Evolutionary conservation across 352 stramenopile genomes (phyloP).

Genomic region (Pythium insidiosum): DNA sequence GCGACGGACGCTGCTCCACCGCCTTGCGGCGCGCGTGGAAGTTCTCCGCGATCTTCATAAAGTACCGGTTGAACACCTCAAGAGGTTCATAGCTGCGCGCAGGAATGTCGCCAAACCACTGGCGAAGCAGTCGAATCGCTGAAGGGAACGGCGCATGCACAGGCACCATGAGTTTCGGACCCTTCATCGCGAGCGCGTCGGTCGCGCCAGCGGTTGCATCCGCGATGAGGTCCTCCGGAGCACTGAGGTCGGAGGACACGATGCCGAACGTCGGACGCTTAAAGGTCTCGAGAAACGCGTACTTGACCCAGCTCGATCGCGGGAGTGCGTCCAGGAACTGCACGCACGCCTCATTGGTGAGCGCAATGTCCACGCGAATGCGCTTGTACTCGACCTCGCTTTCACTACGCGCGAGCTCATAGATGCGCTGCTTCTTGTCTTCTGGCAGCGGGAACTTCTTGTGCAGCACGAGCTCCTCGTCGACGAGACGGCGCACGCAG

Average conservation of each 20-base stretch:
- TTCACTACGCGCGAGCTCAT: constrained; percentile 57
- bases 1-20: constrained; percentile 36
- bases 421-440: constrained; percentile 64
- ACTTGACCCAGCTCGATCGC: constrained; percentile 66
- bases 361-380: constrained; percentile 36
- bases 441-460: constrained; percentile 55
- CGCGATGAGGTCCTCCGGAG: constrained; percentile 12
- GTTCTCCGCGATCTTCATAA: constrained; percentile 65
- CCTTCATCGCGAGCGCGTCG: no score
- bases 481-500: constrained; percentile 64
- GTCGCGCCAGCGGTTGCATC: no score
- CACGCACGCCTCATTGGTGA: constrained; percentile 42
- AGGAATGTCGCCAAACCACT: constrained; percentile 57
- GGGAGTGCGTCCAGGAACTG: constrained; percentile 50
- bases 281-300: constrained; percentile 59
- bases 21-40: constrained; percentile 55
- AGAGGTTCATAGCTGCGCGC: constrained; percentile 59
- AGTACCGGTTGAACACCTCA: constrained; percentile 57
- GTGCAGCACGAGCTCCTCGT: constrained; percentile 50
- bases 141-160: constrained; percentile 1
- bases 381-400: constrained; percentile 65
- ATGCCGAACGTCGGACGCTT: constrained; percentile 67
- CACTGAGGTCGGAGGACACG: constrained; percentile 47
- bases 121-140: constrained; percentile 12
- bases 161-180: no score